Percentiles rank a stretch among this genome's conserved stretches.
Evolutionary conservation across 371 early-diverging fungal genomes (phyloP).

Genomic region (Mortierella sp.): DNA sequence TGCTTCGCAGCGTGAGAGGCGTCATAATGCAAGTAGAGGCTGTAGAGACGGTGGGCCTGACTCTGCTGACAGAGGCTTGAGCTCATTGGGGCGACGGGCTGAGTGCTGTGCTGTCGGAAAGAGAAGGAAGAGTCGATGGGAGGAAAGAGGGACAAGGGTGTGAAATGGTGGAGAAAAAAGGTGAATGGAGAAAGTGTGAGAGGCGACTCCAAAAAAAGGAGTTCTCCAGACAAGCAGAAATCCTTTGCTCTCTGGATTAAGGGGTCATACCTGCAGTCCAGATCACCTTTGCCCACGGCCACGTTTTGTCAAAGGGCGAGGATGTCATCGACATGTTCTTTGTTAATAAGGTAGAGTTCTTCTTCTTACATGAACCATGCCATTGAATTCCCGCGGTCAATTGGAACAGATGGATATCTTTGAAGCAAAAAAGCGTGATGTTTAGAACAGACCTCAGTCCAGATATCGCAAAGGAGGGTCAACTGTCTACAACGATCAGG

Average conservation of each 20-base stretch:
- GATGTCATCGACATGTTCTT: too few relatives aligned
- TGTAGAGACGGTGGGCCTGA: conserved; percentile 56
- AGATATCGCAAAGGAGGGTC: neutral
- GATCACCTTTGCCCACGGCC: conserved; percentile 11
- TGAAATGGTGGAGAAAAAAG: neutral
- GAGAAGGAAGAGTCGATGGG: neutral
- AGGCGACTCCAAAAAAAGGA: neutral
- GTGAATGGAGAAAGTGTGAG: neutral
- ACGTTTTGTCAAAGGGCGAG: neutral
- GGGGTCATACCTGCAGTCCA: neutral
- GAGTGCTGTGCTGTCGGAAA: conserved; percentile 1
- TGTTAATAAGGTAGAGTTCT: too few relatives aligned
- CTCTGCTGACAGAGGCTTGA: conserved; percentile 57
- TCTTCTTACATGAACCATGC: too few relatives aligned
- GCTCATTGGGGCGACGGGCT: conserved; percentile 35
- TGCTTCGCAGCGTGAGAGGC: conserved; percentile 53
- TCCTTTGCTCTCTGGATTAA: neutral
- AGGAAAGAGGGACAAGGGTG: neutral
- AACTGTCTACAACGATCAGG: neutral
- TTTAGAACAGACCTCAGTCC: neutral
- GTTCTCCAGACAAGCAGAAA: neutral
- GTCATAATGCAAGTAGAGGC: conserved; percentile 54
- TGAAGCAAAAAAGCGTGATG: neutral
- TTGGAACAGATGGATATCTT: neutral
- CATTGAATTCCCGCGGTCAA: neutral